phyloP scores from a whole-genome alignment of 23 red algal genomes.

The Gracilaria gracilis region DNA sequence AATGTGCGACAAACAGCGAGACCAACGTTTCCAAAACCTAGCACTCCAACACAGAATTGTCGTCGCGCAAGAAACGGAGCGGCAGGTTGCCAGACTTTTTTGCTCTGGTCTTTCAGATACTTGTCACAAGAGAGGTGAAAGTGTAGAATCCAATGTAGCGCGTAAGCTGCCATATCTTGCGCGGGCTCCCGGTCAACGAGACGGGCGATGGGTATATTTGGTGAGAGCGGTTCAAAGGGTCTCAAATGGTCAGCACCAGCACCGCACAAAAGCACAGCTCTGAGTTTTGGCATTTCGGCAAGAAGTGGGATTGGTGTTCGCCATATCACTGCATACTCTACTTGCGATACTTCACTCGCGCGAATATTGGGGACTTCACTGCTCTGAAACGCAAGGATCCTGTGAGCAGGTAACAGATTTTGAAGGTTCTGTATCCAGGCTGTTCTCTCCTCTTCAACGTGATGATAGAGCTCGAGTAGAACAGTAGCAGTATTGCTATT shows the following conservation, averaged over 20 bases:
- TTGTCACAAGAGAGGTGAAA: constrained; percentile 6
- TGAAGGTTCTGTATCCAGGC: no score
- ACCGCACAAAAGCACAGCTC: not conserved
- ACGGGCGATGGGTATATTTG: not conserved
- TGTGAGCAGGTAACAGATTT: no score
- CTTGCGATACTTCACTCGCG: no score
- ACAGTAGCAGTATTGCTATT: no score
- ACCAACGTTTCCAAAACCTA: not conserved
- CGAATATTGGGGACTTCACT: no score
- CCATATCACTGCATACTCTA: not conserved
- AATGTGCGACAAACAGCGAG: not conserved
- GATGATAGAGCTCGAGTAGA: no score
- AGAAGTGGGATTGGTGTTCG: not conserved
- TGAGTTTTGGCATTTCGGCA: not conserved
- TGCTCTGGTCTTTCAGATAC: not conserved
- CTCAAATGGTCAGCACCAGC: constrained; percentile 9
- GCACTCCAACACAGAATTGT: constrained; percentile 9
- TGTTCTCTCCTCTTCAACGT: no score
- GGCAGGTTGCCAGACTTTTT: not conserved
- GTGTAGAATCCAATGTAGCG: constrained; percentile 4
- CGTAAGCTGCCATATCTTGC: not conserved
- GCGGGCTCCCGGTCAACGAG: not conserved
- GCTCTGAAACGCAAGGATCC: no score
- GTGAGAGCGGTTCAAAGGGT: not conserved
- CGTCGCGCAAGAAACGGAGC: not conserved